Evolutionary conservation across 192 early-diverging fungal genomes (phyloP), one percentile per base, ranked within the genome.

Genomic region (Chytriomyces sp.): DNA sequence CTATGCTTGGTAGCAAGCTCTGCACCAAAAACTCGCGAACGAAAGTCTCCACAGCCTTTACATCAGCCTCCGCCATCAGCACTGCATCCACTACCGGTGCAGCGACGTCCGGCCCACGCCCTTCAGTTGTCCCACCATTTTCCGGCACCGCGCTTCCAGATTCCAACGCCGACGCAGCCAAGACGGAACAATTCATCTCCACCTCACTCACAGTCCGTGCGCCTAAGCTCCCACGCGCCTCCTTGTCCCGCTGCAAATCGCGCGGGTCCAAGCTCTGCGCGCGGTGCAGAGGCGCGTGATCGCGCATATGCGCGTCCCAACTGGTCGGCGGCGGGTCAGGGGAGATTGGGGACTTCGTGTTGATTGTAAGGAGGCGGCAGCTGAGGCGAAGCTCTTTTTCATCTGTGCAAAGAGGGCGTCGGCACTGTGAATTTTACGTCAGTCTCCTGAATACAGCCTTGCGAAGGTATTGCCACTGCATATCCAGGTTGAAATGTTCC

Each of bases 1-100:
- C 92, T 95, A 97, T 96, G 72, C 88, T 89, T 5, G 93, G 95
- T 8, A 97, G 69, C 33, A 98, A 78, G 60, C 89, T 89, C 63
- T 91, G 89, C 4, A 86, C 81, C 33, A 93, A 80, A 72, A 96
- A 80, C 40, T 85, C 75, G 70, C 81, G 82, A 3, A 88, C 79
- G n/a, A 89, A 85, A 5, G 52, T 62, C 6, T 85, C 79, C 19
- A 92, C 70, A 0, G 67, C 79, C 22, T 62, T 66, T 28, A 92
- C 74, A 71, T 93, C 88, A 14, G 49, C 17, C 52, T 70, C 68
- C 25, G 55, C 26, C 55, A 70, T 59, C 1, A 70, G 31, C n/a
- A 28, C 10, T 22, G 55, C 58, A 36, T 70, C n/a, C n/a, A n/a
- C n/a, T n/a, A n/a, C n/a, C n/a, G n/a, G n/a, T n/a, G n/a, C n/a